These are phyloP conservation scores for Rugonectria rugulosa DNA, from an alignment of 2,329 filamentous ascomycete genomes.

Conservation along the genomic window DNA sequence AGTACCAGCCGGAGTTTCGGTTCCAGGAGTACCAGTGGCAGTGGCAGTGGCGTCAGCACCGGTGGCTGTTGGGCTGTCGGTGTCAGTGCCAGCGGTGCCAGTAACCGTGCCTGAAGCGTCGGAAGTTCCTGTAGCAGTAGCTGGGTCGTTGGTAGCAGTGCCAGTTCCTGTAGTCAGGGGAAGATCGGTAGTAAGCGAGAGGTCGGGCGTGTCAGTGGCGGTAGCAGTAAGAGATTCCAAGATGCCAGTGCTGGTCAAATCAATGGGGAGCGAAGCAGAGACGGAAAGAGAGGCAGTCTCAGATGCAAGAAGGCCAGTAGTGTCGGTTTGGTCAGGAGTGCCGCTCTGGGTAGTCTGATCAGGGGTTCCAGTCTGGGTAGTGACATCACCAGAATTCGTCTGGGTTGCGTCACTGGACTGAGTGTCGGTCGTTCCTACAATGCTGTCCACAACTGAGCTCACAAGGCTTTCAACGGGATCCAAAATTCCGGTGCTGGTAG, in stretches of 20 bases:
- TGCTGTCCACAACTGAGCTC: not conserved
- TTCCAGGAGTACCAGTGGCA: not conserved
- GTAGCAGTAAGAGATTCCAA: conserved; percentile 4
- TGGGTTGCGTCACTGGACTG: not conserved
- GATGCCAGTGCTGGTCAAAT: not conserved
- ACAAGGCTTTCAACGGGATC: not conserved
- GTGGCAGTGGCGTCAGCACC: not conserved
- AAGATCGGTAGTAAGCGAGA: conserved; percentile 10
- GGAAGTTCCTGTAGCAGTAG: conserved; percentile 15
- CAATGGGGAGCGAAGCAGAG: conserved; percentile 5
- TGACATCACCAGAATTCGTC: not conserved
- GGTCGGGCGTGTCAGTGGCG: conserved; percentile 13
- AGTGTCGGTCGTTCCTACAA: not conserved
- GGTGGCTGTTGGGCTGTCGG: not conserved
- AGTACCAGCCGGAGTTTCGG: not conserved
- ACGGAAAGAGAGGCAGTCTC: not conserved
- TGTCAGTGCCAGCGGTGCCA: not conserved
- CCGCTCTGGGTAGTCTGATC: not conserved
- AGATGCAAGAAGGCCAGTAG: not conserved
- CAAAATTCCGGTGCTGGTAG: not conserved
- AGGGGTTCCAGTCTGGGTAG: not conserved
- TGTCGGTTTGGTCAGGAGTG: not conserved
- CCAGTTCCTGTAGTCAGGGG: conserved; percentile 4
- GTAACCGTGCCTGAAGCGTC: conserved; percentile 16
- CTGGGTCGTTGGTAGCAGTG: not conserved